Percentiles rank a stretch among this genome's conserved stretches.
Evolutionary conservation across 139 green algal species (phyloP).

Genomic region (Auxenochlorella pyrenoidosa): DNA sequence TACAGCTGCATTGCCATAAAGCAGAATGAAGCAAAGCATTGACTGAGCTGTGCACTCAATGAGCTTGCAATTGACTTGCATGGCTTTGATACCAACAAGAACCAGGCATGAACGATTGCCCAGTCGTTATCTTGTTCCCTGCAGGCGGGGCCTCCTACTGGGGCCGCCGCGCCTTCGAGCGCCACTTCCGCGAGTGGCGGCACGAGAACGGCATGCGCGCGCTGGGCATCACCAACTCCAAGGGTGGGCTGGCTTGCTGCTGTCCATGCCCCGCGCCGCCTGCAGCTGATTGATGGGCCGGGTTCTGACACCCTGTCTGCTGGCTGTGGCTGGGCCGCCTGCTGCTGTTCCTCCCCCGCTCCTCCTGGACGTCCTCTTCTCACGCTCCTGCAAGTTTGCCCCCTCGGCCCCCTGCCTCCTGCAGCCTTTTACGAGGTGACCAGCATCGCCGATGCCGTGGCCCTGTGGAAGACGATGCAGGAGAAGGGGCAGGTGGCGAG

Average conservation of each 20-base stretch:
- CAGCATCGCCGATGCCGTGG: constrained; percentile 88
- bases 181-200: constrained; percentile 95
- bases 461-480: constrained; percentile 87
- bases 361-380: not conserved
- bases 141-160: constrained; percentile 84
- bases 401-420: not conserved
- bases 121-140: not conserved
- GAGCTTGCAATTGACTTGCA: too few species aligned
- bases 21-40: too few species aligned
- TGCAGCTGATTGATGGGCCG: not conserved
- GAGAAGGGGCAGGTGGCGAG: constrained; percentile 42
- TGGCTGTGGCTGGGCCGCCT: too few species aligned
- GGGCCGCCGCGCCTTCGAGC: constrained; percentile 95
- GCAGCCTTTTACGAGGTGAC: constrained; percentile 74
- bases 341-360: too few species aligned
- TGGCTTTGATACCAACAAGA: too few species aligned
- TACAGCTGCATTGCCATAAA: too few species aligned
- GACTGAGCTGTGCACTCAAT: too few species aligned
- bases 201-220: constrained; percentile 94
- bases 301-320: too few species aligned
- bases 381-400: not conserved
- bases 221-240: constrained; percentile 97
- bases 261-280: not conserved
- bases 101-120: not conserved
- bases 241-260: constrained; percentile 63